Evolutionary conservation across 495 filamentous ascomycete species (phyloP).

Genomic region (Neurospora discreta): DNA sequence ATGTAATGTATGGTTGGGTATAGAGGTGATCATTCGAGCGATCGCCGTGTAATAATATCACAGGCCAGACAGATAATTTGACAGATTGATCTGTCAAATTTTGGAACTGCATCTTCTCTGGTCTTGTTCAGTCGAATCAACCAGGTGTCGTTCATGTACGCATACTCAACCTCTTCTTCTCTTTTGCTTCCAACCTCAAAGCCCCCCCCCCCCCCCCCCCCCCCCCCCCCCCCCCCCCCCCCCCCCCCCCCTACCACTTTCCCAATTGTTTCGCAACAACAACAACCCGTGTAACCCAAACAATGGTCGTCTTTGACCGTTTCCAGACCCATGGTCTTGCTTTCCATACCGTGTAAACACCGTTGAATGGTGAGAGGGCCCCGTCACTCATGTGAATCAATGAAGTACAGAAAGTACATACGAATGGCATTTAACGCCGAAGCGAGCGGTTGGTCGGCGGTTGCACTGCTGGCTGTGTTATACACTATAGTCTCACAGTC

Average conservation of each 20-base stretch:
- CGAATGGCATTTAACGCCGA: neutral
- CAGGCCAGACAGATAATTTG: neutral
- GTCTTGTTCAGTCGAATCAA: neutral
- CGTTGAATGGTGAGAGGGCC: neutral
- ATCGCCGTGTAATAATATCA: neutral
- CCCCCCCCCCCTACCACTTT: too few relatives aligned
- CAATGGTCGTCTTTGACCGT: neutral
- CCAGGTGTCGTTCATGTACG: neutral
- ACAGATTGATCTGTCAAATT: neutral
- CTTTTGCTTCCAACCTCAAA: neutral
- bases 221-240: too few relatives aligned
- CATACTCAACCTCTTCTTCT: neutral
- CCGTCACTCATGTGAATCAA: neutral
- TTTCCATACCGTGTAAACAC: neutral
- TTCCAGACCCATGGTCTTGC: neutral
- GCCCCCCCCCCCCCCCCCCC: too few relatives aligned
- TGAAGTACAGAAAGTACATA: neutral
- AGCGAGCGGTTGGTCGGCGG: neutral
- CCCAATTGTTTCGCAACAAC: neutral
- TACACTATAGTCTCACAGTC: neutral
- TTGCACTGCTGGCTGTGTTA: neutral
- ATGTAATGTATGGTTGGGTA: neutral
- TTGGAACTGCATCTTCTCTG: neutral
- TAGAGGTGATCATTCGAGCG: neutral
- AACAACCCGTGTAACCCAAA: neutral